Base-by-base conservation (phyloP, 768 basidiomycete genomes). In the Rhizopogon sp. region DNA sequence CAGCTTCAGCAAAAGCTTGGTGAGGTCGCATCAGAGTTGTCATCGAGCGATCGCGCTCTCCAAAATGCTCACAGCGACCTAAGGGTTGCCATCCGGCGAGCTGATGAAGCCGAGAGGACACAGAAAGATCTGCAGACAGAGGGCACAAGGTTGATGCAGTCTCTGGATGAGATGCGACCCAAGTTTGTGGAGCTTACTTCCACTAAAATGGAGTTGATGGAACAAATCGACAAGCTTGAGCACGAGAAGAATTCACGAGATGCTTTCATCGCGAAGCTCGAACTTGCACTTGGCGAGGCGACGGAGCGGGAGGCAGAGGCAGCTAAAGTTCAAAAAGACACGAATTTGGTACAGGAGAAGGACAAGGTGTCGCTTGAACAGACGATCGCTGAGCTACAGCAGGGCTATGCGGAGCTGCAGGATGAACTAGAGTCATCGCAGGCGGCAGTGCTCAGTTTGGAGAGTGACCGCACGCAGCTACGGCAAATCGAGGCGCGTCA, bases 181-280 rank as follows among this genome's bases (percentile, higher is more conserved):
- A 93, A 93, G 73, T 84, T 93, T 58, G 84, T 92, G 20, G 85
- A 90, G 65, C 75, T 95, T 52, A 90, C 88, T 3, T 80, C 83
- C 39, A 78, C 76, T 57, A 90, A 86, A 66, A 71, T 89, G 13
- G 81, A 88, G 56, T 76, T 90, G 8, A 75, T 77, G 43, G 88
- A 93, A 57, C 82, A 81, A 61, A 73, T 83, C 43, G 82, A 81
- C 58, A 67, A 69, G 53, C 68, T 90, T 53, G 77, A 84, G 55
- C 74, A 77, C 50, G 73, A 76, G 8, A 59, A 89, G 55, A 74
- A 74, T 39, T 79, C 75, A 57, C 79, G 82, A 17, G 86, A 90
- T 58, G 64, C 69, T 5, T 70, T 74, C 42, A 87, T 88, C 52
- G 75, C 77, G 6, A 77, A 84, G 58, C 77, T 93, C 14, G 88